Conservation (phyloP, 768 basidiomycete species). For the Kwoniella europaea region DNA sequence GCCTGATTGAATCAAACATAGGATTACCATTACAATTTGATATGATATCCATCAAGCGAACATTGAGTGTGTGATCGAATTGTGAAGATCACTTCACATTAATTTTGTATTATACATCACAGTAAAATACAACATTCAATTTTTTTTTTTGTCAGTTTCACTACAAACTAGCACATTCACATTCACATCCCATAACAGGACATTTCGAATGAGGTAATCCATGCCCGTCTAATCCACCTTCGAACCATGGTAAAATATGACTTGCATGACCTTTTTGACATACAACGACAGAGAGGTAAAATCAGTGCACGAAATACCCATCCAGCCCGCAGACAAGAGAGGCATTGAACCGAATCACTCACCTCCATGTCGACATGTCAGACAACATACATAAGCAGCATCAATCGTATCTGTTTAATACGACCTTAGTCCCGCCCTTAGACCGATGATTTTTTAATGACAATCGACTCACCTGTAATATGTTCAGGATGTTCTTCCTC, state of each 20-base stretch:
- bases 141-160: too few species aligned
- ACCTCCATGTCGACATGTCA: slow-evolving; percentile 53
- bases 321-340: background rate
- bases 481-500: slow-evolving; percentile 16
- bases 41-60: too few species aligned
- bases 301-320: background rate
- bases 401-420: slow-evolving; percentile 40
- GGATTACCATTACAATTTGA: too few species aligned
- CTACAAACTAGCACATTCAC: slow-evolving; percentile 48
- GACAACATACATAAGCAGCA: slow-evolving; percentile 49
- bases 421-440: too few species aligned
- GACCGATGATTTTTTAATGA: too few species aligned
- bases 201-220: slow-evolving; percentile 44
- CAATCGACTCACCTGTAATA: slow-evolving; percentile 20
- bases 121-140: too few species aligned
- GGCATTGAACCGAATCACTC: background rate
- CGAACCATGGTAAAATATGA: slow-evolving; percentile 57
- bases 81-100: too few species aligned
- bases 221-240: slow-evolving; percentile 47
- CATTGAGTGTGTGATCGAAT: too few species aligned
- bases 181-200: slow-evolving; percentile 53
- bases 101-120: too few species aligned
- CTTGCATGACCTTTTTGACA: slow-evolving; percentile 43
- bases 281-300: background rate
- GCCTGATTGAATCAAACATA: too few species aligned